These are phyloP conservation scores for Mucor piriformis DNA, from an alignment of 371 early-diverging fungal genomes.

Conservation along the genomic window DNA sequence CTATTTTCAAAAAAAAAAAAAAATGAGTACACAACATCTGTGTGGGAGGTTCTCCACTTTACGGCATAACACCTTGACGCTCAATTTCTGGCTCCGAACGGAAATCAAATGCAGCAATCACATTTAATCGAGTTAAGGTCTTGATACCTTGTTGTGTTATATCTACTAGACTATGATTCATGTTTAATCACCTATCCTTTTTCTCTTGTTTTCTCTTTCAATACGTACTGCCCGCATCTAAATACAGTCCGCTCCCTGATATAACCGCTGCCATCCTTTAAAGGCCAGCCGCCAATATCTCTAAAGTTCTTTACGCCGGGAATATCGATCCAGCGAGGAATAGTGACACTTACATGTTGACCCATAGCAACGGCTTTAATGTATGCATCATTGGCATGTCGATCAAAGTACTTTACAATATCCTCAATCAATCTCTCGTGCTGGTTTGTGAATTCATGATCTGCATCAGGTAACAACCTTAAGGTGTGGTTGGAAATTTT, in stretches of 20 bases:
- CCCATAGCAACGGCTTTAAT: constrained; percentile 45
- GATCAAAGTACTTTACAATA: constrained; percentile 36
- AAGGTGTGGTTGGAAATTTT: constrained; percentile 51
- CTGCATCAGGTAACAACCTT: constrained; percentile 48
- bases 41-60: constrained; percentile 7
- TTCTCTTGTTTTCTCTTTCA: no score
- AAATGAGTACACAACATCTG: neutral
- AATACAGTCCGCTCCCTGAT: constrained; percentile 50
- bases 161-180: constrained; percentile 36
- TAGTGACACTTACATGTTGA: constrained; percentile 32
- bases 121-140: constrained; percentile 49
- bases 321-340: constrained; percentile 52
- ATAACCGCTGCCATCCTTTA: constrained; percentile 45
- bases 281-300: constrained; percentile 57
- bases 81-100: constrained; percentile 59
- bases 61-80: constrained; percentile 51
- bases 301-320: constrained; percentile 65
- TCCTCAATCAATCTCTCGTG: constrained; percentile 36
- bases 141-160: constrained; percentile 53
- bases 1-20: constrained; percentile 14
- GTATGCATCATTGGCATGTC: constrained; percentile 48
- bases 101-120: constrained; percentile 58
- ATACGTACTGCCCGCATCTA: constrained; percentile 46
- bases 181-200: neutral
- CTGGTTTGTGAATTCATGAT: constrained; percentile 53